Base-by-base conservation (phyloP, 2,329 filamentous ascomycete species). In the Diplodia corticola region DNA sequence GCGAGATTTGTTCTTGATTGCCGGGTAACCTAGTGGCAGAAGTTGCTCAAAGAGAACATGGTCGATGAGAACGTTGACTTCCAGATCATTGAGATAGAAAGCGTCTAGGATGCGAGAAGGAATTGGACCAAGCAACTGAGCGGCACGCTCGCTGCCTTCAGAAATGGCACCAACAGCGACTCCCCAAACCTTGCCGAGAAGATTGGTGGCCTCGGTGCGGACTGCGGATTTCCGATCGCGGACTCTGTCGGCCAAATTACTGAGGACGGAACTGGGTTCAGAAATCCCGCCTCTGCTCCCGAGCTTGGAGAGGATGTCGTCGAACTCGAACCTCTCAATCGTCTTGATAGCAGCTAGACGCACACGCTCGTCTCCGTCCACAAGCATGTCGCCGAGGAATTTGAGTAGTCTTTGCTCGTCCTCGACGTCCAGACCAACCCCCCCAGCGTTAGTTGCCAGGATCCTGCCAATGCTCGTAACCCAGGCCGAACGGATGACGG, bases 181-280 rank as follows among this genome's bases (percentile, higher is more conserved):
- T n/a, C 92, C 93, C 95, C 95, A 99, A 30, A 98, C 88, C 68
- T 89, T 91, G 12, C 88, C 91, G 1, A 98, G 82, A 9, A 96
- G 83, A 60, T 88, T 89, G 86, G 97, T 96, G 26, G 92, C 93
- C 71, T 94, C 92, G 46, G 91, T 88, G 66, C 94, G 91, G 12
- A 99, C 91, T 49, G 86, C 83, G 15, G 89, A 86, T 75, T 90
- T 94, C 69, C 90, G 89, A 79, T 99, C 96, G 71, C 93, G 92
- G 70, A 92, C 92, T 69, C 95, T 88, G 74, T 97, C 93, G 30
- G 92, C 91, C 28, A 99, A 85, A 69, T 90, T 92, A 64, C 85
- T 88, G 17, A 99, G 84, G 28, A 97, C 85, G 0, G 93, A 95
- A 22, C 89, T 91, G 40, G 89, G 82, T 69, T 92, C 90, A 20